Evolutionary conservation across 805 yeast species (phyloP).

Genomic region (Candida ortonii): DNA sequence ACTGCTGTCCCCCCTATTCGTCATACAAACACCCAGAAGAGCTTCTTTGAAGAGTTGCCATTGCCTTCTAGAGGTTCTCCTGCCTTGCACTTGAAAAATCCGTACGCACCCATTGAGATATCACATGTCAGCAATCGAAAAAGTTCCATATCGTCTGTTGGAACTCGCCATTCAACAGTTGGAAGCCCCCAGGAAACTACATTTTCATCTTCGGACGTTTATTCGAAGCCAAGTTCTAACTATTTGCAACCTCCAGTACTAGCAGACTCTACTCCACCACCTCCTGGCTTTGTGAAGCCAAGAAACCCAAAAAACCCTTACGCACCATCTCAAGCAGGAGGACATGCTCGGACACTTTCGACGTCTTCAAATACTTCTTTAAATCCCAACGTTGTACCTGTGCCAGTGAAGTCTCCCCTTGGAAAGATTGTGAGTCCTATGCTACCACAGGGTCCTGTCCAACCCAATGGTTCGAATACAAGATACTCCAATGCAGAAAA

Average conservation of each 20-base stretch:
- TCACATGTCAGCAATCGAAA: background rate
- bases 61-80: constrained; percentile 18
- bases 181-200: too few species aligned
- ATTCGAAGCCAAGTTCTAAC: too few species aligned
- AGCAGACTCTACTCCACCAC: constrained; percentile 4
- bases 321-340: constrained; percentile 33
- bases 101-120: constrained; percentile 20
- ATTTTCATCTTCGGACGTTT: too few species aligned
- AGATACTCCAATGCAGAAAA: constrained; percentile 3
- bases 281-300: background rate
- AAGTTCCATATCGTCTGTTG: background rate
- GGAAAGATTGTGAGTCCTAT: constrained; percentile 16
- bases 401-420: constrained; percentile 26
- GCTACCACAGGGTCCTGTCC: constrained; percentile 1
- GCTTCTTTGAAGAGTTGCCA: constrained; percentile 63
- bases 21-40: constrained; percentile 30
- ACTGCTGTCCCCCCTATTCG: constrained; percentile 12
- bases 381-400: constrained; percentile 30
- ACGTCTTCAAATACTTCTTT: constrained; percentile 21
- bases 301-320: constrained; percentile 28
- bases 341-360: constrained; percentile 29
- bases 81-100: constrained; percentile 23
- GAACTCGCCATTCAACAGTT: background rate
- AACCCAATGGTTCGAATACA: constrained; percentile 1
- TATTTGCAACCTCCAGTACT: constrained; percentile 3